Percentiles rank a stretch among this genome's conserved stretches.
Conservation (phyloP, 768 basidiomycete genomes). For the Tylopilus balloui region DNA sequence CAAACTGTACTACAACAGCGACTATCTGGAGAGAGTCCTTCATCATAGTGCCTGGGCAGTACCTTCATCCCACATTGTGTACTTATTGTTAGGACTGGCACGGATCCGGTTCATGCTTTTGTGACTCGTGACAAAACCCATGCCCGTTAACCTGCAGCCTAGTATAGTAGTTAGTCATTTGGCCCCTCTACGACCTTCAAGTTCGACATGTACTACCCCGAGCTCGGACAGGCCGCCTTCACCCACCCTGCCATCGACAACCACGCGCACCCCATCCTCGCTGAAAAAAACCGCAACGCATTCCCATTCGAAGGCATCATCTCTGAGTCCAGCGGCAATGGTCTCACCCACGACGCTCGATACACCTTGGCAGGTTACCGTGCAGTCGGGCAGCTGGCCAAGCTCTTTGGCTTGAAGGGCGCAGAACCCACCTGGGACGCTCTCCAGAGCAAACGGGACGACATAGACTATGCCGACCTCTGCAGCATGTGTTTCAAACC, state of each 20-base stretch:
- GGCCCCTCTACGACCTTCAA: not conserved
- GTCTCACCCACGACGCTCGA: slow-evolving; percentile 45
- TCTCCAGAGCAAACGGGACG: slow-evolving; percentile 45
- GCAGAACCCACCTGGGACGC: slow-evolving; percentile 50
- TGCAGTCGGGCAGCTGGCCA: slow-evolving; percentile 51
- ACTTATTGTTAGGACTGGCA: too few species aligned
- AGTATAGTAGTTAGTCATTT: slow-evolving; percentile 5
- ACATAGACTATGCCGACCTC: slow-evolving; percentile 49
- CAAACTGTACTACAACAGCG: slow-evolving; percentile 21
- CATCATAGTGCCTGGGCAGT: not conserved
- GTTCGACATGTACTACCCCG: slow-evolving; percentile 6
- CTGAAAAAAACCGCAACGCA: slow-evolving; percentile 30
- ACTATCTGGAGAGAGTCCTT: not conserved
- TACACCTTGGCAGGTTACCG: slow-evolving; percentile 57
- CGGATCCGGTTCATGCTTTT: too few species aligned
- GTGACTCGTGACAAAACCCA: too few species aligned
- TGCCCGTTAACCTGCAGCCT: slow-evolving; percentile 11
- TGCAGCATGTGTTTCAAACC: slow-evolving; percentile 52
- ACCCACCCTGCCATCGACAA: slow-evolving; percentile 68
- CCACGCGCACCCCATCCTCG: slow-evolving; percentile 60
- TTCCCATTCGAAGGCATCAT: too few species aligned
- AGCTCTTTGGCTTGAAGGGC: slow-evolving; percentile 41
- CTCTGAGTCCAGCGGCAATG: slow-evolving; percentile 54
- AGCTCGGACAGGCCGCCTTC: slow-evolving; percentile 18
- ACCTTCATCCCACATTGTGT: not conserved